A percentile compares a stretch with the other conserved stretches of the same genome.
These are phyloP conservation scores for Hsuehochloa calcarea DNA, from an alignment of 176 grass and related monocot genomes.

Conservation along the genomic window DNA sequence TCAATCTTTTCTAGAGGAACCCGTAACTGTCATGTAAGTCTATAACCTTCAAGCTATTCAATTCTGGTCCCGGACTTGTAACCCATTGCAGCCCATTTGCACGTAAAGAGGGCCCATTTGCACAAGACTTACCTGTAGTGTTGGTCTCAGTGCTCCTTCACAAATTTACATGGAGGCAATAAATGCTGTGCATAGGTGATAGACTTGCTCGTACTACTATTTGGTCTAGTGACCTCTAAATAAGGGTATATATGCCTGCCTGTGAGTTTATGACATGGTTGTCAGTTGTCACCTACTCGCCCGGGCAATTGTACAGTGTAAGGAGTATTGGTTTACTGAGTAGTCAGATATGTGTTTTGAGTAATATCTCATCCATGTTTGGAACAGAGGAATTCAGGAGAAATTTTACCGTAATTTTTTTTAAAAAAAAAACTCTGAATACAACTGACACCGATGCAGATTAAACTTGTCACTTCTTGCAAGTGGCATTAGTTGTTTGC, in stretches of 20 bases:
- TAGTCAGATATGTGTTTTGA: background rate
- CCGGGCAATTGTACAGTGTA: background rate
- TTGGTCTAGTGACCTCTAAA: background rate
- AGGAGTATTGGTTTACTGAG: background rate
- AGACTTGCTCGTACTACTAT: background rate
- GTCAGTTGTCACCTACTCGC: background rate
- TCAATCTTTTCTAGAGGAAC: background rate
- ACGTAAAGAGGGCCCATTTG: background rate
- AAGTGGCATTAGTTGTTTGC: background rate
- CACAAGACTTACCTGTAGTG: background rate
- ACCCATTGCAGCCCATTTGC: background rate
- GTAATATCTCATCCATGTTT: background rate
- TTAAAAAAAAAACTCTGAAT: background rate
- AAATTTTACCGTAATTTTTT: background rate
- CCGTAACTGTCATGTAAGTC: background rate
- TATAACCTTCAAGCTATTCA: background rate
- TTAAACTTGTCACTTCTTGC: background rate
- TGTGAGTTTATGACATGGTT: background rate
- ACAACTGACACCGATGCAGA: background rate
- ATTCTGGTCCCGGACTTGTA: background rate
- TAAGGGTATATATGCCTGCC: background rate
- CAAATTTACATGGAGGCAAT: background rate
- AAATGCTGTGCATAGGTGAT: background rate
- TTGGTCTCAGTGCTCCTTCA: background rate
- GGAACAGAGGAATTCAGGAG: background rate